Base-by-base conservation (phyloP, 2,329 filamentous ascomycete species). In the Lachnellula cervina region DNA sequence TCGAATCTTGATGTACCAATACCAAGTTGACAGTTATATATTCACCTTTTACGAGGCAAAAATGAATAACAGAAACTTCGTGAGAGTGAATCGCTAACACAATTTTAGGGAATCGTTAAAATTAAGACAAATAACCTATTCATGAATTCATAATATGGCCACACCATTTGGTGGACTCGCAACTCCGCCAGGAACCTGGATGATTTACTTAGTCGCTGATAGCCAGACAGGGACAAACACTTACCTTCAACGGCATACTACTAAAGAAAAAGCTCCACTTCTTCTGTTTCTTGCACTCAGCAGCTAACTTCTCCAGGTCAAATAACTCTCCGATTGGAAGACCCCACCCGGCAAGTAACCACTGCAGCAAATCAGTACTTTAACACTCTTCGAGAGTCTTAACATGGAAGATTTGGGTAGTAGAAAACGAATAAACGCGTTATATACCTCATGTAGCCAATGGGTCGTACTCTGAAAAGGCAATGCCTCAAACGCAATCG, bases 191-290 rank as follows among this genome's bases (percentile, higher is more conserved):
- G 62, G 63, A 40, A 67, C 57, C 58, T 62, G 17, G 5, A n/a
- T n/a, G 8, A 11, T 9, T 25, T n/a, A 3, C 37, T 43, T 8
- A 49, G 25, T 28, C 17, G 3, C 0, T 19, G 14, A 42, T 13
- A 32, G 14, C 14, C 17, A 7, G 1, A 40, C 14, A 23, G 13
- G 28, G 2, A 23, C 19, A 7, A 7, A 1, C 34, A 57, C 59
- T 52, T 43, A 81, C 77, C 64, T 86, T 85, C 35, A 83, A 69
- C 0, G 83, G 82, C 14, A 74, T 75, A 58, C 80, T 84, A 0
- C 79, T 81, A 23, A 87, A 75, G 71, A 88, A 77, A 64, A 87
- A 88, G 5, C 74, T 79, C 71, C 82, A 87, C 34, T 77, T 73
- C 14, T 73, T 70, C 52, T 76, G 74, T 66, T 75, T 73, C 66